Percentiles rank a stretch among this genome's conserved stretches.
Evolutionary conservation across 1,139 yeast genomes (phyloP).

Genomic region (Hemisphaericaspora subhashii): DNA sequence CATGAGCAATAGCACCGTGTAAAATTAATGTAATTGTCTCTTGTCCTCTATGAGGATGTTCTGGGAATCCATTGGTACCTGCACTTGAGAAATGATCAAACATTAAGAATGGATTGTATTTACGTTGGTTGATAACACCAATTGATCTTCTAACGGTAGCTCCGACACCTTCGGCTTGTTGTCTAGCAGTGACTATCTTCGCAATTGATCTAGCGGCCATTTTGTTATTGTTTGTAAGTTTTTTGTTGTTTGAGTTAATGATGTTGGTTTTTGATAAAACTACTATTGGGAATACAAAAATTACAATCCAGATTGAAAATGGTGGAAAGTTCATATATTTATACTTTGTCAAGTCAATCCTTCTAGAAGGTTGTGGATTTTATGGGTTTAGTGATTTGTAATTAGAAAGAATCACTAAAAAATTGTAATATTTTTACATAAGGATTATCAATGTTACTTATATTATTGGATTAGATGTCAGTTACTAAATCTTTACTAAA

Average conservation of each 20-base stretch:
- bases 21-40: constrained; percentile 80
- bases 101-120: constrained; percentile 82
- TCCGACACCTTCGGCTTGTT: constrained; percentile 86
- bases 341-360: constrained; percentile 7
- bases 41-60: constrained; percentile 91
- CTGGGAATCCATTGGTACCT: constrained; percentile 78
- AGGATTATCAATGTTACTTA: not conserved
- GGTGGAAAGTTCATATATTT: constrained; percentile 14
- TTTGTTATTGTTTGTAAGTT: constrained; percentile 2
- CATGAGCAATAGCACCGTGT: constrained; percentile 82
- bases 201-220: constrained; percentile 49
- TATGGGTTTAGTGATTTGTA: not conserved
- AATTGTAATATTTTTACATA: not conserved
- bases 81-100: constrained; percentile 68
- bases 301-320: constrained; percentile 7
- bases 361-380: constrained; percentile 1
- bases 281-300: constrained; percentile 11
- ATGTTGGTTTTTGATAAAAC: constrained; percentile 7
- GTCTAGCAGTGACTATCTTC: constrained; percentile 62
- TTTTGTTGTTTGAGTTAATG: not conserved
- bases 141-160: constrained; percentile 82
- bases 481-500: constrained; percentile 4
- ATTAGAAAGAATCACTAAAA: not conserved
- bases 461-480: not conserved
- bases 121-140: constrained; percentile 65